Evolutionary conservation across 345 rosid genomes (phyloP).

Genomic region (Bruguiera parviflora): DNA sequence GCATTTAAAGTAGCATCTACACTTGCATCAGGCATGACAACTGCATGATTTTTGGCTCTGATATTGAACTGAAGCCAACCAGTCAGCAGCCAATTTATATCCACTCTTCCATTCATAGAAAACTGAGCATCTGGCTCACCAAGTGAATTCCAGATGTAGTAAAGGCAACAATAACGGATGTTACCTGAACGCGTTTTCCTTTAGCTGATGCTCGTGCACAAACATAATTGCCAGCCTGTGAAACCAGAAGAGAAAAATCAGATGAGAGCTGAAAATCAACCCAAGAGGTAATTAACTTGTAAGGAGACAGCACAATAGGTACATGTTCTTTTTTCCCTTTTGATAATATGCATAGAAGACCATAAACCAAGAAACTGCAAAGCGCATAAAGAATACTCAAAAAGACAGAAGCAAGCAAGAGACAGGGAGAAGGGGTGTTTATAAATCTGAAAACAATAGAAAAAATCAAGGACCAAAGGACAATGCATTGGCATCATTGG

Average conservation of each 20-base stretch:
- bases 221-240: slow-evolving; percentile 35
- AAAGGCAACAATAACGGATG: not conserved
- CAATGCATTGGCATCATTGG: not conserved
- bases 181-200: slow-evolving; percentile 42
- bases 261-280: not conserved
- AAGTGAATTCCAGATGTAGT: not conserved
- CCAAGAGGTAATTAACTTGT: too few species aligned
- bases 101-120: not conserved
- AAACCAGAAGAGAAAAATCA: slow-evolving; percentile 1
- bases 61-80: slow-evolving; percentile 38
- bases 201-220: slow-evolving; percentile 39
- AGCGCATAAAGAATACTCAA: too few species aligned
- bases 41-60: slow-evolving; percentile 51
- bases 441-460: not conserved
- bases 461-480: not conserved
- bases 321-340: too few species aligned
- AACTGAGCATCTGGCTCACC: not conserved
- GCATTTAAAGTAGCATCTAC: slow-evolving; percentile 53
- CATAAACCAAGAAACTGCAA: too few species aligned
- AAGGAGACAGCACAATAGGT: too few species aligned
- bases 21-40: slow-evolving; percentile 69
- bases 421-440: not conserved
- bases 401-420: not conserved
- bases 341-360: too few species aligned
- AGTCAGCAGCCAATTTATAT: slow-evolving; percentile 21